Percentiles rank a stretch among this genome's conserved stretches.
These are phyloP conservation scores for Pulveroboletus sp. DNA, from an alignment of 768 basidiomycete genomes.

Conservation along the genomic window DNA sequence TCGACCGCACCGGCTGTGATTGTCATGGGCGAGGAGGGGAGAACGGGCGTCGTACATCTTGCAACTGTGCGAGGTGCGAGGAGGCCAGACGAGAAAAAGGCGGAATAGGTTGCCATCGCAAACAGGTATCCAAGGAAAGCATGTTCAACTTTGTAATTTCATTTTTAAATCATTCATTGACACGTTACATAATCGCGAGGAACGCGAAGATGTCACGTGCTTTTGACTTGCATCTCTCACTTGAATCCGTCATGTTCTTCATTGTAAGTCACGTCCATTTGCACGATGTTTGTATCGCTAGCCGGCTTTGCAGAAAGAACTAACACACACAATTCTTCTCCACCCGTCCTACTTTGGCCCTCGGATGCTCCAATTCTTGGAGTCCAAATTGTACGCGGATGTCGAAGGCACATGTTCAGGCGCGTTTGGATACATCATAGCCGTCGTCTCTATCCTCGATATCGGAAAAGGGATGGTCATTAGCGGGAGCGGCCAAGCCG, in stretches of 20 bases:
- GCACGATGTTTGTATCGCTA: constrained; percentile 1
- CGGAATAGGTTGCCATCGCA: constrained; percentile 51
- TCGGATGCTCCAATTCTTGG: constrained; percentile 89
- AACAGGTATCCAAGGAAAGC: not conserved
- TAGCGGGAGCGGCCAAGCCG: constrained; percentile 90
- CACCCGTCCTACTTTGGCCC: constrained; percentile 99
- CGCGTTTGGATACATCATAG: constrained; percentile 92
- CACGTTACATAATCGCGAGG: constrained; percentile 17
- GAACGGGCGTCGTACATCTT: constrained; percentile 21
- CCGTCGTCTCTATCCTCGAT: constrained; percentile 85
- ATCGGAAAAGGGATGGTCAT: constrained; percentile 93
- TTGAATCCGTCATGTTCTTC: constrained; percentile 55
- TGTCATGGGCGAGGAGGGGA: constrained; percentile 24
- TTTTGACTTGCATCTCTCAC: not conserved
- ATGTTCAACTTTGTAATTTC: constrained; percentile 20
- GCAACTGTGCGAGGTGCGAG: constrained; percentile 48
- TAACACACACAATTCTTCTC: constrained; percentile 95
- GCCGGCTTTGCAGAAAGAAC: constrained; percentile 68
- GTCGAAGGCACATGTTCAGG: constrained; percentile 98
- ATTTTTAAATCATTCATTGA: constrained; percentile 2
- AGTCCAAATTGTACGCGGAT: constrained; percentile 90
- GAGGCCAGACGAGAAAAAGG: constrained; percentile 70
- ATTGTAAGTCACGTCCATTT: constrained; percentile 46
- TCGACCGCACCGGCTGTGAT: constrained; percentile 21
- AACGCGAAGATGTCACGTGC: constrained; percentile 12